Conservation (phyloP, 177 flowering plant genomes). For the Vitis hybrid region DNA sequence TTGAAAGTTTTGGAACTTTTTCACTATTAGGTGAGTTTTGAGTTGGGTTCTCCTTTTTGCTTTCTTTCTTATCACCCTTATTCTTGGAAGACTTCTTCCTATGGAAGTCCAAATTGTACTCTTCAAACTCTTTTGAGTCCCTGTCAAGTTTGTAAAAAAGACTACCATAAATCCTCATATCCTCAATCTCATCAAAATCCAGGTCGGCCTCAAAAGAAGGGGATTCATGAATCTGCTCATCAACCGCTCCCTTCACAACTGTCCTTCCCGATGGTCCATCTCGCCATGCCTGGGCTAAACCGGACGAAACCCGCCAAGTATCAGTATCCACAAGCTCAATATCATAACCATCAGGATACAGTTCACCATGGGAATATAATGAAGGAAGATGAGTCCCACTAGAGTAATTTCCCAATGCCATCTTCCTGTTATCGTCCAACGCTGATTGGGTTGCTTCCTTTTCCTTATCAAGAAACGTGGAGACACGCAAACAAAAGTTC, state of each 20-base stretch:
- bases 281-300: conserved; percentile 50
- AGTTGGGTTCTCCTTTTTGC: conserved; percentile 13
- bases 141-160: conserved; percentile 74
- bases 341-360: conserved; percentile 23
- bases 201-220: conserved; percentile 17
- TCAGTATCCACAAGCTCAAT: conserved; percentile 62
- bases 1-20: conserved; percentile 10
- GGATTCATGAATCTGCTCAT: conserved; percentile 9
- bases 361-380: conserved; percentile 18
- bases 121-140: conserved; percentile 77
- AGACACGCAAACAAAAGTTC: conserved; percentile 21
- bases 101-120: conserved; percentile 61
- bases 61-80: conserved; percentile 15
- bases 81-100: conserved; percentile 42
- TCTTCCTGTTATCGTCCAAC: neutral
- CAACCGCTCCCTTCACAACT: conserved; percentile 14
- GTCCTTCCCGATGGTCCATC: conserved; percentile 6
- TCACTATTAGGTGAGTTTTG: neutral
- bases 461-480: conserved; percentile 3
- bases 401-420: conserved; percentile 1
- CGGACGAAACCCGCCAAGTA: conserved; percentile 56
- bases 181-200: conserved; percentile 73
- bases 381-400: conserved; percentile 33
- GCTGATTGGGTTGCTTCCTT: neutral
- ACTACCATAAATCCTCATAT: conserved; percentile 68